phyloP scores from a whole-genome alignment of 768 basidiomycete species.

The Trametes elegans region DNA sequence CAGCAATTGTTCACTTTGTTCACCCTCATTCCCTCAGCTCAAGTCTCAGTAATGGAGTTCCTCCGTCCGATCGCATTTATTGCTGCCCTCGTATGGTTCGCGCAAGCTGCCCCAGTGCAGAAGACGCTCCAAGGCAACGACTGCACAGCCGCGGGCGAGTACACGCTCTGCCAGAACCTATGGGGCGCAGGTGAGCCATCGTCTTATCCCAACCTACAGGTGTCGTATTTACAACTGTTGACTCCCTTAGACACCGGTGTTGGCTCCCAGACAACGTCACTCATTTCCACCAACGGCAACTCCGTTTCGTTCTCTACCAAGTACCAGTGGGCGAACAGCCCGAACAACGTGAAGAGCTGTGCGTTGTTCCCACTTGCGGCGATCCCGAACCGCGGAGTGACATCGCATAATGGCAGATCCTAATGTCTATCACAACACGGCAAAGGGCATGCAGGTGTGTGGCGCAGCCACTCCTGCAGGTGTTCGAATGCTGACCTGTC shows the following conservation, averaged over 20 bases:
- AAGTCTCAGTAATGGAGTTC: conserved; percentile 5
- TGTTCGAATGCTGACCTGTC: not conserved
- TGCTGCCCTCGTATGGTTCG: not conserved
- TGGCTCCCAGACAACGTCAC: conserved; percentile 48
- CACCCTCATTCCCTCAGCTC: too few species aligned
- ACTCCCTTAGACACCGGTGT: conserved; percentile 38
- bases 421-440: conserved; percentile 45
- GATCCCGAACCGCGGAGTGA: conserved; percentile 43
- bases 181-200: conserved; percentile 45
- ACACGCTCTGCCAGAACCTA: conserved; percentile 54
- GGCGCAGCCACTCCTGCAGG: too few species aligned
- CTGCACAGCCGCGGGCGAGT: conserved; percentile 38
- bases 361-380: not conserved
- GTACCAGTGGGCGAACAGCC: conserved; percentile 50
- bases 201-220: not conserved
- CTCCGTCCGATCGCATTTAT: not conserved
- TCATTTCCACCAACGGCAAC: conserved; percentile 38
- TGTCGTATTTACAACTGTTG: not conserved
- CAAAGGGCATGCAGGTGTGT: conserved; percentile 46
- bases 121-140: conserved; percentile 11
- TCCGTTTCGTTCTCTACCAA: conserved; percentile 51
- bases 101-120: not conserved
- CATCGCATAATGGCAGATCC: conserved; percentile 36
- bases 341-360: conserved; percentile 54
- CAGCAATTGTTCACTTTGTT: too few species aligned